Base-by-base conservation (phyloP, 495 filamentous ascomycete genomes). In the Xylaria flabelliformis region DNA sequence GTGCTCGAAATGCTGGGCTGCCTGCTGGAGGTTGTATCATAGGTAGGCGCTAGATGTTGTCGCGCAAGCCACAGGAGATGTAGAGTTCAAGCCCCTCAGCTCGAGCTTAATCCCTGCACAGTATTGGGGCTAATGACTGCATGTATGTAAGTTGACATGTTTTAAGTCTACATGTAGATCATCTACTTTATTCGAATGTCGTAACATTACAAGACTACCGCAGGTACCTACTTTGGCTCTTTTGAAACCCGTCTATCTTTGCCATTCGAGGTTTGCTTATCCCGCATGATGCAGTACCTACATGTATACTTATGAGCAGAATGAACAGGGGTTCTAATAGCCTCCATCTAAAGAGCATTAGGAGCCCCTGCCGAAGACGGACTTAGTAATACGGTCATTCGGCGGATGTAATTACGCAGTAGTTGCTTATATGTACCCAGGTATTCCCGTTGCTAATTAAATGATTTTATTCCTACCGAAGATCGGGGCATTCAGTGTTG, bases 31-130 rank as follows among this genome's bases (percentile, higher is more conserved):
- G 50, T 39, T 46, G 67, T 46, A 48, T n/a, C 55, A 61, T 41
- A 21, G 58, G 32, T 41, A 21, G 58, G 32, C 58, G 58, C 58
- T n/a, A 61, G 51, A 69, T 39, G 66, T 69, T 69, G 66, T 69
- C 36, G 26, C 67, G 67, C 67, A 69, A 69, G 67, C 67, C 67
- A 69, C 67, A 69, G 24, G 53, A 68, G 36, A 67, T 21, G 42
- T 41, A 69, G 66, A 68, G 55, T 55, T 69, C 67, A 34, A 69
- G 67, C 67, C 67, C 67, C 67, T 62, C 53, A 61, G 61, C 34
- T 9, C 13, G 39, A 69, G 53, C 56, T 46, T 26, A 41, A 48
- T n/a, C 41, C 61, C 61, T 64, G 61, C 39, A 29, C 58, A 17
- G 5, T 36, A n/a, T 13, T 24, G 51, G 46, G 53, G 53, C 53